Percentiles rank a stretch among this genome's conserved stretches.
Evolutionary conservation across 2,329 filamentous ascomycete genomes (phyloP).

Genomic region (Onygena corvina): DNA sequence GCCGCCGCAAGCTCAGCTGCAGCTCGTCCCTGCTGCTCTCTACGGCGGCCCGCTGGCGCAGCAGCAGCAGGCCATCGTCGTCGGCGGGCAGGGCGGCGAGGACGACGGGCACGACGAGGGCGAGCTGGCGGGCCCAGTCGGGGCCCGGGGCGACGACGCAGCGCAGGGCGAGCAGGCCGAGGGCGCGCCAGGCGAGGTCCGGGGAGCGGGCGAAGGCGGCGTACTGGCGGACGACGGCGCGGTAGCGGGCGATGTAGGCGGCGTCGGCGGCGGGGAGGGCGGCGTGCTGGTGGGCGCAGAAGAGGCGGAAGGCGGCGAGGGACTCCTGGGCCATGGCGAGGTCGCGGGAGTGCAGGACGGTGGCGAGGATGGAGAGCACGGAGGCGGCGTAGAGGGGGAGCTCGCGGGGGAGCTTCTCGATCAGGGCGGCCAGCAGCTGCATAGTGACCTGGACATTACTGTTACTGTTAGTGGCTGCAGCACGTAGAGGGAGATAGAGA

Average conservation of each 20-base stretch:
- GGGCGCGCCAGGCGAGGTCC: slow-evolving; percentile 50
- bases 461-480: slow-evolving; percentile 10
- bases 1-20: slow-evolving; percentile 52
- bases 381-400: slow-evolving; percentile 77
- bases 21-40: slow-evolving; percentile 54
- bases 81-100: slow-evolving; percentile 75
- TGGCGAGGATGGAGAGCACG: slow-evolving; percentile 71
- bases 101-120: slow-evolving; percentile 69
- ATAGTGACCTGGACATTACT: slow-evolving; percentile 92
- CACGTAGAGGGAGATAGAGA: slow-evolving; percentile 2
- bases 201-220: slow-evolving; percentile 64
- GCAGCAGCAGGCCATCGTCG: slow-evolving; percentile 54
- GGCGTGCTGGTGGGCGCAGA: slow-evolving; percentile 79
- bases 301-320: slow-evolving; percentile 70
- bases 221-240: slow-evolving; percentile 68
- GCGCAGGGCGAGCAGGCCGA: slow-evolving; percentile 65
- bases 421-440: slow-evolving; percentile 78
- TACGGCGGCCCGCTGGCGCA: slow-evolving; percentile 57
- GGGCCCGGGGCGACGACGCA: slow-evolving; percentile 66
- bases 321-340: slow-evolving; percentile 89
- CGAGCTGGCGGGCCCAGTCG: slow-evolving; percentile 62
- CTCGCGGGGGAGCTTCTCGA: slow-evolving; percentile 85
- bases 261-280: slow-evolving; percentile 77
- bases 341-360: slow-evolving; percentile 72
- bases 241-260: slow-evolving; percentile 68